A percentile compares a stretch with the other conserved stretches of the same genome.
Conservation (phyloP, 805 yeast genomes). For the Candida chauliodis region DNA sequence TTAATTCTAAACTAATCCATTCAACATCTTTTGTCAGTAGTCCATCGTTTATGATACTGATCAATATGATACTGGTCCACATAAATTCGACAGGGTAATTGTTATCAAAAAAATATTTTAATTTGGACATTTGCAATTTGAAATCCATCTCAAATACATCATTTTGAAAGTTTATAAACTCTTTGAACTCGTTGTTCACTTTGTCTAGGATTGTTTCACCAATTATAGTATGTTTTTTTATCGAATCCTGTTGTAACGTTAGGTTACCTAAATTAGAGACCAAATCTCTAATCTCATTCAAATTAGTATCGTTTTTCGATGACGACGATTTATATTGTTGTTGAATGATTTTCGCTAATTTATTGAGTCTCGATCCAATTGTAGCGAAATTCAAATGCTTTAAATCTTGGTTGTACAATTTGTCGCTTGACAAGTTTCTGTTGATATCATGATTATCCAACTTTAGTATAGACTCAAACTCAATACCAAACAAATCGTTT, state of each 20-base stretch:
- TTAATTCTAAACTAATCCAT: conserved; percentile 49
- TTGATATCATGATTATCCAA: conserved; percentile 13
- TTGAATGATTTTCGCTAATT: conserved; percentile 68
- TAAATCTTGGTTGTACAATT: conserved; percentile 35
- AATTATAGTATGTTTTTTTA: conserved; percentile 70
- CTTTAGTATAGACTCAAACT: conserved; percentile 28
- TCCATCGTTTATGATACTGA: conserved; percentile 66
- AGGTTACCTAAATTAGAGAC: conserved; percentile 67
- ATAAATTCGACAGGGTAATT: conserved; percentile 41
- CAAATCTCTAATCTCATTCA: conserved; percentile 59
- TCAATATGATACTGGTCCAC: conserved; percentile 52
- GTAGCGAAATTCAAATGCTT: conserved; percentile 72
- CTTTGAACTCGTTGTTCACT: conserved; percentile 38
- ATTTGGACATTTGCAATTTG: conserved; percentile 23
- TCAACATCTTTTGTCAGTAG: conserved; percentile 61
- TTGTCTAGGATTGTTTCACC: conserved; percentile 59
- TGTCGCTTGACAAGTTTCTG: conserved; percentile 10
- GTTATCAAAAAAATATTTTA: conserved; percentile 37
- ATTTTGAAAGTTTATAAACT: conserved; percentile 62
- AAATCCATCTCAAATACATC: conserved; percentile 52
- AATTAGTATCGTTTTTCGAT: conserved; percentile 9
- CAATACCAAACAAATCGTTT: conserved; percentile 63
- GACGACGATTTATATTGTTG: conserved; percentile 42
- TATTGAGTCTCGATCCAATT: conserved; percentile 70
- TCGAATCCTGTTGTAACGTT: conserved; percentile 62